Percentiles rank a stretch among this genome's conserved stretches.
Evolutionary conservation across 768 basidiomycete genomes (phyloP).

Genomic region (Lepiota subincarnata): DNA sequence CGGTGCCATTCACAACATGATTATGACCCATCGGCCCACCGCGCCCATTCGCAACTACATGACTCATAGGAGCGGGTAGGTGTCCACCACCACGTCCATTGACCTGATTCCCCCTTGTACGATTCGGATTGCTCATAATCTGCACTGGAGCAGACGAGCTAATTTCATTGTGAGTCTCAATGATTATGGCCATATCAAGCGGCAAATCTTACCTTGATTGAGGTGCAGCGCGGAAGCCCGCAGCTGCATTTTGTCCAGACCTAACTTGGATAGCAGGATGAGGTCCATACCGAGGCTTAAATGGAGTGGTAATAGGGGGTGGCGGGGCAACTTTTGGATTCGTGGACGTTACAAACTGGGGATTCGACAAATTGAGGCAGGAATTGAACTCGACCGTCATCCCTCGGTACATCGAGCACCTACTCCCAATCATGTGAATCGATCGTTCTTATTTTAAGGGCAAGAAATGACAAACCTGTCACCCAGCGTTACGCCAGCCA

Average conservation of each 20-base stretch:
- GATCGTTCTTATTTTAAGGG: not conserved
- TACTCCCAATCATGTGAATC: no score
- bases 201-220: slow-evolving; percentile 26
- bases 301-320: slow-evolving; percentile 43
- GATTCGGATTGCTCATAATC: slow-evolving; percentile 78
- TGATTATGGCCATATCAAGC: slow-evolving; percentile 6
- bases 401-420: slow-evolving; percentile 91
- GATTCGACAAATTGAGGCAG: slow-evolving; percentile 83
- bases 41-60: slow-evolving; percentile 6
- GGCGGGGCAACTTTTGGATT: slow-evolving; percentile 54
- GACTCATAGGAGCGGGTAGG: slow-evolving; percentile 18
- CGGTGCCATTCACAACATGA: slow-evolving; percentile 4
- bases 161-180: not conserved
- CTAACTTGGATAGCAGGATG: slow-evolving; percentile 55
- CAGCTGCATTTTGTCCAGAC: slow-evolving; percentile 48
- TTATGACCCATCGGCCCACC: not conserved
- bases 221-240: slow-evolving; percentile 64
- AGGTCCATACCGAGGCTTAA: slow-evolving; percentile 67
- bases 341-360: slow-evolving; percentile 80
- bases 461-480: slow-evolving; percentile 54
- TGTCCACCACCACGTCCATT: slow-evolving; percentile 32
- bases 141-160: slow-evolving; percentile 42
- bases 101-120: slow-evolving; percentile 30
- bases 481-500: slow-evolving; percentile 84
- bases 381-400: slow-evolving; percentile 83